Percentiles rank a stretch among this genome's conserved stretches.
Conservation (phyloP, 495 filamentous ascomycete species). For the Neurospora africana region DNA sequence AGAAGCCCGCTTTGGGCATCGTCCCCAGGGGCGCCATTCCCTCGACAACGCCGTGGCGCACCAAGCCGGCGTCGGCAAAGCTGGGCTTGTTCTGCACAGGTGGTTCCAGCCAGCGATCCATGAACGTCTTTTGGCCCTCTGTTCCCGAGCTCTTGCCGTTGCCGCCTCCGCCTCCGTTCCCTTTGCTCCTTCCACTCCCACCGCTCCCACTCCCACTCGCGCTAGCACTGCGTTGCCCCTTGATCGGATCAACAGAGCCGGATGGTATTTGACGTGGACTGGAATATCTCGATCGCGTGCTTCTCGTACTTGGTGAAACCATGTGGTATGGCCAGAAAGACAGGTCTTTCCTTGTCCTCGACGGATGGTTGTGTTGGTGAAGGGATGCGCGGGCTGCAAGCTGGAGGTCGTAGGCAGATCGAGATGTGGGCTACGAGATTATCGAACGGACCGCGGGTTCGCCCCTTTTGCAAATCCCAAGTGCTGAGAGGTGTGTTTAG, state of each 20-base stretch:
- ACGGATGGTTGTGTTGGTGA: conserved; percentile 1
- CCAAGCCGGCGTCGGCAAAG: conserved; percentile 55
- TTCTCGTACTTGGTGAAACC: conserved; percentile 26
- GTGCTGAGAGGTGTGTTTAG: neutral
- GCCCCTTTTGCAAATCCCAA: conserved; percentile 14
- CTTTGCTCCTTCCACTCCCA: neutral
- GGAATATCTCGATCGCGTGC: conserved; percentile 42
- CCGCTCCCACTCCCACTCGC: neutral
- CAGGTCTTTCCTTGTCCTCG: neutral
- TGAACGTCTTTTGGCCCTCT: conserved; percentile 26
- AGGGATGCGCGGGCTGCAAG: neutral
- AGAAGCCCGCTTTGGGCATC: conserved; percentile 41
- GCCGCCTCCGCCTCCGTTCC: neutral
- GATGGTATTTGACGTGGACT: conserved; percentile 38
- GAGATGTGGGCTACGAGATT: neutral
- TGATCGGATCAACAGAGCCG: conserved; percentile 24
- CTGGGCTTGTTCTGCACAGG: conserved; percentile 55
- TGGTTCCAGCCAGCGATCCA: conserved; percentile 63
- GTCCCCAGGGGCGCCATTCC: conserved; percentile 61
- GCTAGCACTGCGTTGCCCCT: conserved; percentile 5
- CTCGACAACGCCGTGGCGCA: conserved; percentile 53
- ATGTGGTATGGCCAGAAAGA: conserved; percentile 10
- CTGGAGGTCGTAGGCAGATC: neutral
- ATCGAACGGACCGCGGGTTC: conserved; percentile 4
- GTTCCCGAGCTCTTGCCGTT: conserved; percentile 16